These are phyloP conservation scores for Rosa multiflora DNA, from an alignment of 306 rosid genomes.

Conservation along the genomic window DNA sequence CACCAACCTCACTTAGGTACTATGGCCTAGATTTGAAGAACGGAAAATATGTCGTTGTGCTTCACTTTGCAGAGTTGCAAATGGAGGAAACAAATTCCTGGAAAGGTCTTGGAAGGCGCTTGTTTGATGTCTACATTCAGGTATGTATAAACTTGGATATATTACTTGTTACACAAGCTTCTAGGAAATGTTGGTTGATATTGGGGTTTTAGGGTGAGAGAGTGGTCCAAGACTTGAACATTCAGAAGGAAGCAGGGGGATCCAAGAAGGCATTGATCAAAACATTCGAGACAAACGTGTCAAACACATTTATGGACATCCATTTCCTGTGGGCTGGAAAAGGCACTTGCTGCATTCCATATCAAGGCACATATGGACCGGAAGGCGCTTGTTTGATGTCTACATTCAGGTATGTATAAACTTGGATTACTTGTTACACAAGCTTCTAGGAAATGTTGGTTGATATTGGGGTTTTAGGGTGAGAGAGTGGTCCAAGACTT, in stretches of 20 bases:
- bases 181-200: neutral
- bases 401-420: slow-evolving; percentile 34
- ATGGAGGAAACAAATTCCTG: slow-evolving; percentile 37
- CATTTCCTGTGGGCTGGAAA: slow-evolving; percentile 41
- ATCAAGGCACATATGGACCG: slow-evolving; percentile 40
- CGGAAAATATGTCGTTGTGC: slow-evolving; percentile 30
- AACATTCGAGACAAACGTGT: slow-evolving; percentile 28
- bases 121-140: slow-evolving; percentile 43
- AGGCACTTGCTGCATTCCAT: slow-evolving; percentile 49
- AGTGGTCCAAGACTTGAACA: slow-evolving; percentile 35
- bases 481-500: slow-evolving; percentile 35
- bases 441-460: neutral
- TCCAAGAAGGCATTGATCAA: slow-evolving; percentile 32
- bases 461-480: slow-evolving; percentile 25
- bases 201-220: slow-evolving; percentile 33
- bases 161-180: neutral
- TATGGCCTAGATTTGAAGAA: slow-evolving; percentile 33
- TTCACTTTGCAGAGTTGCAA: slow-evolving; percentile 42
- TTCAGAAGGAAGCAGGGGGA: slow-evolving; percentile 35
- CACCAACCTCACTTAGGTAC: slow-evolving; percentile 42
- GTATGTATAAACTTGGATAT: slow-evolving; percentile 2
- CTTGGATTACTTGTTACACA: neutral
- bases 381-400: slow-evolving; percentile 39
- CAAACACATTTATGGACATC: slow-evolving; percentile 29
- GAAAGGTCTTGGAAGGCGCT: slow-evolving; percentile 43